phyloP scores from a whole-genome alignment of 805 yeast species.

The Cephaloascus fragrans region DNA sequence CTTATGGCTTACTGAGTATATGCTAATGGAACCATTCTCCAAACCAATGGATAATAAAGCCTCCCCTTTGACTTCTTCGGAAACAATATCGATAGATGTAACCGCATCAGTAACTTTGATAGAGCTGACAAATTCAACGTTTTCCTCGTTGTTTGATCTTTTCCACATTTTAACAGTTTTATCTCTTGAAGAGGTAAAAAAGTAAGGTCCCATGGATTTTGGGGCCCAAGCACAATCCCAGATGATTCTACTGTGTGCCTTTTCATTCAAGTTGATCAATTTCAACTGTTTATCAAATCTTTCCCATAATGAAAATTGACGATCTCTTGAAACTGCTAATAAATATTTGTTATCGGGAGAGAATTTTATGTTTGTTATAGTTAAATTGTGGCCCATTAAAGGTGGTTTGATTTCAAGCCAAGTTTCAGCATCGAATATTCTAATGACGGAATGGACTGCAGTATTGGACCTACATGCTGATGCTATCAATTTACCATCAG shows the following conservation, averaged over 20 bases:
- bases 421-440: conserved; percentile 55
- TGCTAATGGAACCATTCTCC: conserved; percentile 52
- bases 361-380: conserved; percentile 76
- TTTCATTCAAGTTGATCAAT: conserved; percentile 39
- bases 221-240: conserved; percentile 96
- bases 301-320: conserved; percentile 74
- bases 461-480: conserved; percentile 89
- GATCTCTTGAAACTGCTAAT: conserved; percentile 79
- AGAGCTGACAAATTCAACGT: conserved; percentile 23
- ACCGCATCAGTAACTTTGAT: conserved; percentile 47
- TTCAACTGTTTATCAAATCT: conserved; percentile 24
- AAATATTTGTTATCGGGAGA: conserved; percentile 58
- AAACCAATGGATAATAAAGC: conserved; percentile 52
- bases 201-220: conserved; percentile 20
- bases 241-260: conserved; percentile 84
- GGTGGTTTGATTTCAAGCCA: conserved; percentile 55
- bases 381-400: conserved; percentile 65
- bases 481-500: conserved; percentile 57
- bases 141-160: conserved; percentile 21
- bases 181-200: conserved; percentile 85
- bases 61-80: conserved; percentile 14
- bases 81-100: conserved; percentile 52
- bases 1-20: conserved; percentile 26
- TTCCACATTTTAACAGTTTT: conserved; percentile 70
- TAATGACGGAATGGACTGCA: conserved; percentile 73